Evolutionary conservation across 192 early-diverging fungal genomes (phyloP).

Genomic region (Coemansia pectinata): DNA sequence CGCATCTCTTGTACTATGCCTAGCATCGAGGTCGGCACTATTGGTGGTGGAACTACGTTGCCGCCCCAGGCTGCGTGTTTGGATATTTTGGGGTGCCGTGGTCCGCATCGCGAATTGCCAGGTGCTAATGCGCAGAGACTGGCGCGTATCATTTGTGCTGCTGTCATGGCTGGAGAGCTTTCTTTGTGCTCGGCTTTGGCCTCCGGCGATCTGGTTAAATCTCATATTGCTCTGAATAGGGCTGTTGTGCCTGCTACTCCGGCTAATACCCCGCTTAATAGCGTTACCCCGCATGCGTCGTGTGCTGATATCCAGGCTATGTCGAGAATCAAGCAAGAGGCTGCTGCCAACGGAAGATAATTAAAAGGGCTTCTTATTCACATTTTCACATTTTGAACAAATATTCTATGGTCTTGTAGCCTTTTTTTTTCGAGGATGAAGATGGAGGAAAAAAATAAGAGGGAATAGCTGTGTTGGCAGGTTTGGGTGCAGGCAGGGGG

Average conservation of each 20-base stretch:
- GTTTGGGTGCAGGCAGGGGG: too few species aligned
- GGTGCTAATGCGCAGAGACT: slow-evolving; percentile 84
- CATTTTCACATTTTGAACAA: background rate
- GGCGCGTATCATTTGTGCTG: slow-evolving; percentile 82
- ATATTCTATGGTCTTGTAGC: too few species aligned
- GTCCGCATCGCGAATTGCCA: slow-evolving; percentile 72
- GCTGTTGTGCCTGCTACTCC: slow-evolving; percentile 51
- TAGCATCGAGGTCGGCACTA: slow-evolving; percentile 90
- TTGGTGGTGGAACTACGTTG: slow-evolving; percentile 87
- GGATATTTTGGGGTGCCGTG: slow-evolving; percentile 85
- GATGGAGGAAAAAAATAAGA: too few species aligned
- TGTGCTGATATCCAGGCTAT: slow-evolving; percentile 17
- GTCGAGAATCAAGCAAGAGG: slow-evolving; percentile 6
- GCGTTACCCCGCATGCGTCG: slow-evolving; percentile 24
- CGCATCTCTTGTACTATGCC: slow-evolving; percentile 93
- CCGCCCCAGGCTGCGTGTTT: slow-evolving; percentile 84
- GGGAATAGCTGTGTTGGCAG: too few species aligned
- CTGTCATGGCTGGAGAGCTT: slow-evolving; percentile 92
- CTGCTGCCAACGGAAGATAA: slow-evolving; percentile 22
- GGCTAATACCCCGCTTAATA: slow-evolving; percentile 17
- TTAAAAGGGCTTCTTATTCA: background rate
- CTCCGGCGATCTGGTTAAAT: slow-evolving; percentile 84
- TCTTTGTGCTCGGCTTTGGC: slow-evolving; percentile 83
- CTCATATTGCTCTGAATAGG: slow-evolving; percentile 88
- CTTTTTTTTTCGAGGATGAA: too few species aligned